Percentiles rank a stretch among this genome's conserved stretches.
Conservation (phyloP, 2,329 filamentous ascomycete species). For the Pseudocercospora musae region DNA sequence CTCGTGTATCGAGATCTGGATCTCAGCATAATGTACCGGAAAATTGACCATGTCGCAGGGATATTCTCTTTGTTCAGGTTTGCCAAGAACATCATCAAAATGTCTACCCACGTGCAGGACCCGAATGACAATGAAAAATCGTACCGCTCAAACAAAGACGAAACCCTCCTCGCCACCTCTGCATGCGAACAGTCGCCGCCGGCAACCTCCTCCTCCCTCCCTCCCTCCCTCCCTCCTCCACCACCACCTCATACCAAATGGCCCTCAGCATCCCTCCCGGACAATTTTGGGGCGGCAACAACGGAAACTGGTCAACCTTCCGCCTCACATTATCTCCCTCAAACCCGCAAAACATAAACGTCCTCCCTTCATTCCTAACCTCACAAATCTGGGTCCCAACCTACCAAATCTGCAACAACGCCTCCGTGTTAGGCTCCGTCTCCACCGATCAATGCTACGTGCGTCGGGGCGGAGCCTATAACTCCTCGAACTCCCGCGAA, state of each 20-base stretch:
- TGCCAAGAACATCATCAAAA: neutral
- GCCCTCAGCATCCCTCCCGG: slow-evolving; percentile 1
- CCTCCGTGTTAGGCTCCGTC: neutral
- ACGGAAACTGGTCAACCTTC: slow-evolving; percentile 5
- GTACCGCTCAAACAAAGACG: neutral
- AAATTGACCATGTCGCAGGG: neutral
- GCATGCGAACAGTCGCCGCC: neutral
- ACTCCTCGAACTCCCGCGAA: neutral
- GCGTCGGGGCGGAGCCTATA: neutral
- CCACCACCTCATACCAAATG: neutral
- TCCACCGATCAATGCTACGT: neutral
- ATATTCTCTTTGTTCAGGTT: neutral
- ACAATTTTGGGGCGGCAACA: slow-evolving; percentile 3
- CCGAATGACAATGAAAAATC: neutral
- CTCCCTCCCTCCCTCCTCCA: neutral
- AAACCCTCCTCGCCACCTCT: neutral
- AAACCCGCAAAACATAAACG: neutral
- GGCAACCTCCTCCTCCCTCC: neutral
- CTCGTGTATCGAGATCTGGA: neutral
- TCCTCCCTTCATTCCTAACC: slow-evolving; percentile 1
- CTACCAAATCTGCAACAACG: neutral
- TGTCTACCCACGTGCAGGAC: neutral
- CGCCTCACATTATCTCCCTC: neutral
- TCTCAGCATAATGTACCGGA: neutral
- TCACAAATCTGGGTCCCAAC: slow-evolving; percentile 4